A percentile compares a stretch with the other conserved stretches of the same genome.
Evolutionary conservation across 352 stramenopile species (phyloP).

Genomic region (Phytopythium vexans): DNA sequence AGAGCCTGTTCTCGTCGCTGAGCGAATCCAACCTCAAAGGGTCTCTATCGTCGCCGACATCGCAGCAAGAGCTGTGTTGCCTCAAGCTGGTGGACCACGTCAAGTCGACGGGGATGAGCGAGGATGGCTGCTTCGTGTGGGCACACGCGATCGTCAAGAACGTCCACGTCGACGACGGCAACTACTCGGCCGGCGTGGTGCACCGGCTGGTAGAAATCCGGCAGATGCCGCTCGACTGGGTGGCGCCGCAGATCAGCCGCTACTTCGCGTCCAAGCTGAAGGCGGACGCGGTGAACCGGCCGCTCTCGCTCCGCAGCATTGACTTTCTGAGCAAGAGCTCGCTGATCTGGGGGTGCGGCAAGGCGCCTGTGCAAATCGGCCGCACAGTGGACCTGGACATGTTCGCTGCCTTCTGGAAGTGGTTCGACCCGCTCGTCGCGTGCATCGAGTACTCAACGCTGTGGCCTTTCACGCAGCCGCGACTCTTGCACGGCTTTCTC

Average conservation of each 20-base stretch:
- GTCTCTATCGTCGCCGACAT: conserved; percentile 18
- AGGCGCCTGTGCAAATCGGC: conserved; percentile 30
- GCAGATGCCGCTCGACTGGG: conserved; percentile 53
- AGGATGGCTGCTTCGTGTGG: conserved; percentile 63
- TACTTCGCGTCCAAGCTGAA: conserved; percentile 80
- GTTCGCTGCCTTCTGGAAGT: conserved; percentile 73
- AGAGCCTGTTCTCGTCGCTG: conserved; percentile 16
- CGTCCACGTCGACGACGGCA: conserved; percentile 10
- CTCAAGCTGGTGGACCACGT: conserved; percentile 55
- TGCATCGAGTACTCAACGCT: conserved; percentile 58
- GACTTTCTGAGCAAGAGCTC: conserved; percentile 76
- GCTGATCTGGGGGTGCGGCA: conserved; percentile 52
- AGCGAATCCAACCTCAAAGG: conserved; percentile 38
- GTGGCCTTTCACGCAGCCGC: conserved; percentile 72
- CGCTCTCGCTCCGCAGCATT: conserved; percentile 68
- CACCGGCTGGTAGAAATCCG: conserved; percentile 35
- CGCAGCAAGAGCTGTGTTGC: conserved; percentile 36
- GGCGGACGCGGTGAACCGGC: conserved; percentile 56
- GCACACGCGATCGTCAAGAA: conserved; percentile 61
- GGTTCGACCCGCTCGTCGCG: conserved; percentile 67
- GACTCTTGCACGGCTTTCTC: conserved; percentile 76
- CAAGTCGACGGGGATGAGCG: conserved; percentile 30
- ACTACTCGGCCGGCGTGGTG: conserved; percentile 24
- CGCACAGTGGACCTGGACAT: conserved; percentile 57
- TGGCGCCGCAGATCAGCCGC: conserved; percentile 65